Evolutionary conservation across 2,329 filamentous ascomycete species (phyloP), one percentile per base, ranked within the genome.

Genomic region (Elsinoe arachidis): DNA sequence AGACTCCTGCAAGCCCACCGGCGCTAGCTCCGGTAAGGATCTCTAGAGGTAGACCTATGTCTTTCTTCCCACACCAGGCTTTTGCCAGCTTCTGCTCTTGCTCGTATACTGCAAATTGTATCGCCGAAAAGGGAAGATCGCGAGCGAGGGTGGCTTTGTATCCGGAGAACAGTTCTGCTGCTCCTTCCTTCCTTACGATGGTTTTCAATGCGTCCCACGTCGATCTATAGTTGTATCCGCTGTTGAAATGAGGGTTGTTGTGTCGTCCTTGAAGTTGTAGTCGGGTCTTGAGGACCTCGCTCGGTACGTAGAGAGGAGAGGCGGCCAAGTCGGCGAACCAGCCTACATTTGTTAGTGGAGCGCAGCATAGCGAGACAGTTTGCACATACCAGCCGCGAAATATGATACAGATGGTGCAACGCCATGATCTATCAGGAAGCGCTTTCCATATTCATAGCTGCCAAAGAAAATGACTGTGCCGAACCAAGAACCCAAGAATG

Each of bases 61-160:
- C 89, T 58, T 86, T 82, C 61, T 85, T 87, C 34, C 86, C 83
- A 67, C 87, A 85, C 79, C 87, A 95, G 55, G 83, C 72, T 67
- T 87, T 87, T 0, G 93, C 91, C 79, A 89, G 82, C 46, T 79
- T 83, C 66, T 91, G 88, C 69, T 91, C 91, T 71, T 97, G 89
- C 72, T 99, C 93, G 76, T 96, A 99, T 70, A 99, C 96, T 66
- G 95, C 92, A 72, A 99, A 97, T 68, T 99, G 93, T 10, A 99
- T 75, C 0, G 93, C 93, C 0, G 92, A 97, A 69, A 96, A 99
- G 1, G 93, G 93, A 19, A 99, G 79, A 66, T 99, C 93, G 59
- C 93, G 87, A 74, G 88, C 93, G 2, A 99, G 82, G 0, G 93
- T 99, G 10, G 93, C 93, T 70, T 93, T 93, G 76, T 95, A 99